Conservation (phyloP, 345 rosid species). For the rapeseed (Brassica napus) region DNA sequence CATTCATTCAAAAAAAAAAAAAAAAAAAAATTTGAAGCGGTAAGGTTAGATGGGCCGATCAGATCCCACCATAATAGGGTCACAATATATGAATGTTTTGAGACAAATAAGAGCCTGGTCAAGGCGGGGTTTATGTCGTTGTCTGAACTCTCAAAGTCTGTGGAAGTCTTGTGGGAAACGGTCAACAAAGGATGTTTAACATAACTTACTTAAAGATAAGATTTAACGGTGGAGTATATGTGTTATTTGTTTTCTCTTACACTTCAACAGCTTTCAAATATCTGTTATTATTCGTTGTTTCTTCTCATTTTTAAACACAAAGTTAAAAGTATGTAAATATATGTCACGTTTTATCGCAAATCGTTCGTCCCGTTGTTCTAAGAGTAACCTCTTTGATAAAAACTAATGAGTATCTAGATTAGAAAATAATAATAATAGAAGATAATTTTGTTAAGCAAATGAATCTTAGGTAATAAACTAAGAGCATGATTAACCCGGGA, state of each 20-base stretch:
- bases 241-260: conserved; percentile 26
- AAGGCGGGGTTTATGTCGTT: not conserved
- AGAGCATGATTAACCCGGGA: too few species aligned
- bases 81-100: not conserved
- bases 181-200: conserved; percentile 26
- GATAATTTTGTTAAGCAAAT: too few species aligned
- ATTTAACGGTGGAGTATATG: conserved; percentile 34
- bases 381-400: not conserved
- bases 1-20: too few species aligned
- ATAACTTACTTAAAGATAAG: conserved; percentile 26
- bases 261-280: conserved; percentile 31
- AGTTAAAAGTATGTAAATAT: not conserved
- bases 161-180: conserved; percentile 23
- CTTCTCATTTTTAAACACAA: not conserved
- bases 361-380: not conserved
- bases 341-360: not conserved
- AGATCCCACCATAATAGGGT: not conserved
- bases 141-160: not conserved
- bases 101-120: not conserved
- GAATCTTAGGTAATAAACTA: not conserved
- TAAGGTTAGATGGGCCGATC: not conserved
- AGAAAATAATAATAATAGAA: too few species aligned
- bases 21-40: not conserved
- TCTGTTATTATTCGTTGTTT: conserved; percentile 24
- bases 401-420: not conserved